phyloP scores from a whole-genome alignment of 2,329 filamentous ascomycete genomes.

The Penicillium polonicum region DNA sequence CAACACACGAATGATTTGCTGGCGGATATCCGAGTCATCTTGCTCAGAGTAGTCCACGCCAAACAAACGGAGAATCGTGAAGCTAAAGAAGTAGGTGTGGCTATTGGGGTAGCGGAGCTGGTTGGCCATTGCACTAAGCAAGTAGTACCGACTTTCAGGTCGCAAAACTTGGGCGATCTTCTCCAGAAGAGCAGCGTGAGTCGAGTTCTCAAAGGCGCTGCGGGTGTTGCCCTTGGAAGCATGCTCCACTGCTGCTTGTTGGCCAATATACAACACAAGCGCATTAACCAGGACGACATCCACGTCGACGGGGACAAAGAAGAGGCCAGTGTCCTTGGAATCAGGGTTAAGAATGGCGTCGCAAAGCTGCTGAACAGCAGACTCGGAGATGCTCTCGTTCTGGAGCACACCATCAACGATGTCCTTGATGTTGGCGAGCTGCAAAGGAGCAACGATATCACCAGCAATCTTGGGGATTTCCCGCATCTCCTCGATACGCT shows the following conservation, averaged over 20 bases:
- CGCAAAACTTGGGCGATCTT: conserved; percentile 72
- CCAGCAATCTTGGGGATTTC: conserved; percentile 65
- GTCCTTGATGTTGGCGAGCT: conserved; percentile 53
- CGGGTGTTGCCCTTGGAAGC: conserved; percentile 56
- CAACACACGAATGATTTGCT: conserved; percentile 86
- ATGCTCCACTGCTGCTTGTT: conserved; percentile 64
- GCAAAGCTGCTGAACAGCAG: conserved; percentile 68
- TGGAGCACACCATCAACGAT: conserved; percentile 54
- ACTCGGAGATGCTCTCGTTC: conserved; percentile 65
- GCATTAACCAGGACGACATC: conserved; percentile 74
- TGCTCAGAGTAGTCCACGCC: conserved; percentile 66
- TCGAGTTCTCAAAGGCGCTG: conserved; percentile 63
- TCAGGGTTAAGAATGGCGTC: conserved; percentile 66
- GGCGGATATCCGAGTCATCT: conserved; percentile 77
- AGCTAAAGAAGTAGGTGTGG: conserved; percentile 90
- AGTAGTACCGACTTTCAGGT: conserved; percentile 77
- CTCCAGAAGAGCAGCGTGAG: conserved; percentile 71
- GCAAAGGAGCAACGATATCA: conserved; percentile 55
- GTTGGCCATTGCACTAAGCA: conserved; percentile 82
- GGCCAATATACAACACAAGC: conserved; percentile 77
- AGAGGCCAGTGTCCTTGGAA: conserved; percentile 61
- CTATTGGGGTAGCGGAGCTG: conserved; percentile 88
- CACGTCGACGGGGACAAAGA: conserved; percentile 65
- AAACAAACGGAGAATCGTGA: conserved; percentile 80
- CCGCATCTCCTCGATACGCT: conserved; percentile 71